Percentiles rank a stretch among this genome's conserved stretches.
These are phyloP conservation scores for Nicotiana knightiana DNA, from an alignment of 257 asterid species.

Conservation along the genomic window DNA sequence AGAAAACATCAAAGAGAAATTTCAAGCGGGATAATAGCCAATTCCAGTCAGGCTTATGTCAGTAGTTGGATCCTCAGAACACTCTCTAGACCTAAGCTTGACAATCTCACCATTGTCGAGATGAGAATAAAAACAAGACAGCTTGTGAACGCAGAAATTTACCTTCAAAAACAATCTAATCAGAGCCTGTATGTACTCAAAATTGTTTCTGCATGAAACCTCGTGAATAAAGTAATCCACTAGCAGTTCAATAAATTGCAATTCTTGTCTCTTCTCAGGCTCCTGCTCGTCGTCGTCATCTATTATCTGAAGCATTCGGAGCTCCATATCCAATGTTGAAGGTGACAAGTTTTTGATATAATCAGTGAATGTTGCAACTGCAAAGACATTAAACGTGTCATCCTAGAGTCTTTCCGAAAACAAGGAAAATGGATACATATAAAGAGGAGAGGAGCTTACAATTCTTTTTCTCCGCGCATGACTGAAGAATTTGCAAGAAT, in stretches of 20 bases:
- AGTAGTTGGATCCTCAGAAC: neutral
- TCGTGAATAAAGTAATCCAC: conserved; percentile 72
- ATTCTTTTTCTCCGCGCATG: conserved; percentile 36
- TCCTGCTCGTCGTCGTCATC: conserved; percentile 59
- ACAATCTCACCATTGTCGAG: neutral
- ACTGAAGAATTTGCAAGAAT: conserved; percentile 55
- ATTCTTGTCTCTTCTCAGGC: conserved; percentile 47
- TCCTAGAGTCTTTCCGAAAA: neutral
- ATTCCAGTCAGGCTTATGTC: neutral
- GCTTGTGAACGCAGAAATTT: neutral
- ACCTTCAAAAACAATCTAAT: conserved; percentile 81
- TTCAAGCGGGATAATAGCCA: neutral
- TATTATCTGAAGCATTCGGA: conserved; percentile 79
- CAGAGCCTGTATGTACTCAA: conserved; percentile 75
- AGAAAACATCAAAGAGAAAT: neutral
- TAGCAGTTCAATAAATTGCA: conserved; percentile 53
- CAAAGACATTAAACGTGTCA: conserved; percentile 20
- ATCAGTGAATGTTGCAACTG: conserved; percentile 73
- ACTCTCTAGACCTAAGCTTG: neutral
- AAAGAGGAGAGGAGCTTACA: conserved; percentile 38
- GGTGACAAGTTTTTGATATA: conserved; percentile 70
- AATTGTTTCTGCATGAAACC: conserved; percentile 59
- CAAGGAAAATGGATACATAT: neutral
- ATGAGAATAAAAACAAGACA: neutral
- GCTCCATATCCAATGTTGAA: conserved; percentile 76